These are phyloP conservation scores for Linnemannia hyalina DNA, from an alignment of 192 early-diverging fungal species.

Conservation along the genomic window DNA sequence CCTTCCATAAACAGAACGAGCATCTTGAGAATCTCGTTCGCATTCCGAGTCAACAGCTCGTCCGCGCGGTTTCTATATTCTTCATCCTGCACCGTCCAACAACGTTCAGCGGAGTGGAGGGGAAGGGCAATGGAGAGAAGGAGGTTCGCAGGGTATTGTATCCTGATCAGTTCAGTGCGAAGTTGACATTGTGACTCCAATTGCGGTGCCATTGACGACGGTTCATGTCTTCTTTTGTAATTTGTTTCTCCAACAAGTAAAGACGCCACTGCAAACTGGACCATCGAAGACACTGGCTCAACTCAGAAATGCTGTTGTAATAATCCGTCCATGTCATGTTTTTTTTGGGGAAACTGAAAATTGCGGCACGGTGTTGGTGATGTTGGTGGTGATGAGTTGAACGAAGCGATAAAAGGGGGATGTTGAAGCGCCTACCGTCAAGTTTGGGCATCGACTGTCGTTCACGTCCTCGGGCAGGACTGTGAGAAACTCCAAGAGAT, in stretches of 20 bases:
- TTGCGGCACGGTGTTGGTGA: background rate
- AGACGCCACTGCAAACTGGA: background rate
- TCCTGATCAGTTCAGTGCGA: constrained; percentile 42
- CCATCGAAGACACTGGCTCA: background rate
- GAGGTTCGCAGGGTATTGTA: background rate
- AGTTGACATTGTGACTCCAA: background rate
- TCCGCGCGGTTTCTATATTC: constrained; percentile 70
- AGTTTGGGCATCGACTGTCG: constrained; percentile 71
- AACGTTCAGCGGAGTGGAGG: constrained; percentile 10
- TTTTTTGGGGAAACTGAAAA: background rate
- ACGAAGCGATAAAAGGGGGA: background rate
- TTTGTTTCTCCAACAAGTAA: background rate
- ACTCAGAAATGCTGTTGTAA: background rate
- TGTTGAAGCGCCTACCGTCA: constrained; percentile 64
- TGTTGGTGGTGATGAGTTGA: background rate
- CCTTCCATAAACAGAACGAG: constrained; percentile 79
- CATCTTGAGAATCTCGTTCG: constrained; percentile 77
- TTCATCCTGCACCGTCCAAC: constrained; percentile 61
- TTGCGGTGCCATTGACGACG: constrained; percentile 6
- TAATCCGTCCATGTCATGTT: background rate
- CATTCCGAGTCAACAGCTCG: constrained; percentile 74
- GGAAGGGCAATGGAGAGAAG: background rate
- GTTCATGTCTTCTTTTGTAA: background rate
- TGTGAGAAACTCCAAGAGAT: constrained; percentile 85
- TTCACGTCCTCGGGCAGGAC: constrained; percentile 91